Base-by-base conservation (phyloP, 1,284 basidiomycete genomes). In the Irpex lacteus region DNA sequence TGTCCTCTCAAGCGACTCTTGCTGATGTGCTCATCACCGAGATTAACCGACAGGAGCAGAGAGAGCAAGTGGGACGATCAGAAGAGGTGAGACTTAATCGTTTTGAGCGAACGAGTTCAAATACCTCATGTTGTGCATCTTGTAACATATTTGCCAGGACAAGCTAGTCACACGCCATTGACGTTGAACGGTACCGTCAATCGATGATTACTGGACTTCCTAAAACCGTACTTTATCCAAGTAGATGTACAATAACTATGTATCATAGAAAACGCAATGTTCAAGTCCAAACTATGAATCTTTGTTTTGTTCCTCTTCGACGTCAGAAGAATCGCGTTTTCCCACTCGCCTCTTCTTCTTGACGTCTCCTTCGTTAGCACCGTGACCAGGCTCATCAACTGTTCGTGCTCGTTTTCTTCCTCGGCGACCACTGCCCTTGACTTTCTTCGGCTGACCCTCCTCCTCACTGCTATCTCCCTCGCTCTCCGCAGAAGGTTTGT, bases 401-500 rank as follows among this genome's bases (percentile, higher is more conserved):
- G n/a, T 18, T 26, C 71, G 67, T 13, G 52, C 49, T 4, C 74
- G 74, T 63, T 75, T 76, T 2, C 63, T 61, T 18, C 67, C 72
- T 38, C 67, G 70, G 55, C 68, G 69, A 63, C 62, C 70, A 60
- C 69, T 71, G 21, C 69, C 71, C 53, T 63, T 69, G 9, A 62
- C 70, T 21, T 15, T 49, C 9, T 37, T 61, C 7, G 50, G 49
- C 4, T 60, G 57, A 3, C 61, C 65, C 13, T 73, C 73, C 3
- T 73, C 71, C 9, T 65, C 67, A 36, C 54, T 56, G 3, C 54
- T 56, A 19, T 73, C 73, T 9, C 60, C 65, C 3, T 68, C 70
- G 4, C 71, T 70, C 53, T 72, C 70, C 1, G 70, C 72, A 15
- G 32, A 53, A 2, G 80, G 81, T 60, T 78, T 76, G 66, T 82